phyloP scores from a whole-genome alignment of 192 early-diverging fungal genomes.

The Thoreauomyces humboldtii region DNA sequence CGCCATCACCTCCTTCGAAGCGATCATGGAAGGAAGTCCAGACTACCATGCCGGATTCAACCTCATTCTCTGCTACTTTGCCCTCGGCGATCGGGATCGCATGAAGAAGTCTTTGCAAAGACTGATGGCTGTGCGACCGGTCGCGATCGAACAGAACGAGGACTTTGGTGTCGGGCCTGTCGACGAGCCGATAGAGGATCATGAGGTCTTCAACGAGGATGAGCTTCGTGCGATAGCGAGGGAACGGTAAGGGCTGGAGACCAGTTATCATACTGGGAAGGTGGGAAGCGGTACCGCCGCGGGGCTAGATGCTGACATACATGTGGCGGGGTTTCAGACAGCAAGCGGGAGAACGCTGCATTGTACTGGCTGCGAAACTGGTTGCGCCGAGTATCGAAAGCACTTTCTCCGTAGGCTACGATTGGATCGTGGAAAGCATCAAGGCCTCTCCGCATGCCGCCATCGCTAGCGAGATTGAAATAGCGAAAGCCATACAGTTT shows the following conservation, averaged over 20 bases:
- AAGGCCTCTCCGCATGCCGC: conserved; percentile 48
- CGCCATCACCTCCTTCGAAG: conserved; percentile 60
- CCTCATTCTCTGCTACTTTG: conserved; percentile 61
- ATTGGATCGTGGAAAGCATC: conserved; percentile 54
- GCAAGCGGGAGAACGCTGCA: conserved; percentile 42
- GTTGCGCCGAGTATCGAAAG: conserved; percentile 51
- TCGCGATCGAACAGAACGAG: conserved; percentile 47
- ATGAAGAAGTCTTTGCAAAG: conserved; percentile 54
- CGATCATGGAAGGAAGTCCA: conserved; percentile 56
- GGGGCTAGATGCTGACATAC: neutral
- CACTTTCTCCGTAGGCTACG: conserved; percentile 45
- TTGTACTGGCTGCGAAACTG: conserved; percentile 53
- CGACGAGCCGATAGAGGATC: conserved; percentile 55
- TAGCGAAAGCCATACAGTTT: conserved; percentile 59
- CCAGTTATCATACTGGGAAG: too few relatives aligned
- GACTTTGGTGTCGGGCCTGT: conserved; percentile 27
- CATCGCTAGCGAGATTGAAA: conserved; percentile 56
- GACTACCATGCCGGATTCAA: conserved; percentile 60
- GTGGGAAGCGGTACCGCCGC: neutral
- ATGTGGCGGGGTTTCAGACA: too few relatives aligned
- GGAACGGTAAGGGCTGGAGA: conserved; percentile 40
- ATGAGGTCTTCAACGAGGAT: conserved; percentile 61
- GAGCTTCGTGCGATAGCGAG: conserved; percentile 48
- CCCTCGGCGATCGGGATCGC: conserved; percentile 55
- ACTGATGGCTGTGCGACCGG: conserved; percentile 44